Evolutionary conservation across 202 grass and related monocot species (phyloP), one percentile per base, ranked within the genome.

Genomic region (Thinopyrum obtusiflorum): DNA sequence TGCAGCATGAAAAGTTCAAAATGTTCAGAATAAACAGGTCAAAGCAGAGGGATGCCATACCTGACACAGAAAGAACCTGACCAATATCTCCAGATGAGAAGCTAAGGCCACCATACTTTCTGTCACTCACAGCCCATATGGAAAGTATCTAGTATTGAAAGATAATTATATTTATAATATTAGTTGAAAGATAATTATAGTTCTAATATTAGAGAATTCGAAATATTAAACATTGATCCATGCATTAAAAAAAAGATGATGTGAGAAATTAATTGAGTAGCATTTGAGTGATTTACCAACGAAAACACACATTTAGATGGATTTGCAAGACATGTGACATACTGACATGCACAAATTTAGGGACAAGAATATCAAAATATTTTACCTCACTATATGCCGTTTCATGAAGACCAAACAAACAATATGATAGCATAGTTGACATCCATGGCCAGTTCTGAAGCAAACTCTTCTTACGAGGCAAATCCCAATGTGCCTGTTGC

Each of bases 101-200:
- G 72, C 85, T 94, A 46, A 94, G 88, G 57, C 92, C 92, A 46
- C 92, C 92, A 68, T 89, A 89, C 28, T 85, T 94, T 80, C 86
- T 89, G 62, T 88, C 85, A 31, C 89, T 94, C 25, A 88, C 92
- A 15, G 89, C 79, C 92, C 92, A 94, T 62, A 94, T 49, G 7
- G 92, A 93, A 39, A 93, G 78, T 81, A 91, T 91, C 84, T 90
- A 66, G 26, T 26, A 68, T 83, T 39, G 23, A 24, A 82, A 82
- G 46, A 76, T 32, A n/a, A 17, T 20, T 47, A 49, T 74, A 49
- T 4, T 28, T 47, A 7, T 47, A 73, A 26, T n/a, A 39, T 2
- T 35, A 2, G 20, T 32, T 32, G 31, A 35, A 35, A 35, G 5
- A 35, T 35, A 35, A 35, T 35, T 70, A 40, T 11, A 40, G 67